Conservation (phyloP, 2,329 filamentous ascomycete species). For the Chrysoporthe cubensis region DNA sequence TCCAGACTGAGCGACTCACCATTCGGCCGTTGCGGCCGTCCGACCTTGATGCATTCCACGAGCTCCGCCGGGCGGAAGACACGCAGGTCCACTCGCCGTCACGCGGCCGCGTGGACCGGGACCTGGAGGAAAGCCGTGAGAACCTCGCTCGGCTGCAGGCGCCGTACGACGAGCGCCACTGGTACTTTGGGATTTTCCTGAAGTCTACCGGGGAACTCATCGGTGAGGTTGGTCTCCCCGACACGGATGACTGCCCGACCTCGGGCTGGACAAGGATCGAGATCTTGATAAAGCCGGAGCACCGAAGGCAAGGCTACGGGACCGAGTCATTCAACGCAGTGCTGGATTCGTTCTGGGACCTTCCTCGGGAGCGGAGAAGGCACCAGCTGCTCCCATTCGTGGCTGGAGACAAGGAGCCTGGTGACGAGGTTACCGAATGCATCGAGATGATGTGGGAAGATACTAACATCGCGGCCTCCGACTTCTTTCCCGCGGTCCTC, state of each 20-base stretch:
- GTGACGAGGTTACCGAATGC: constrained; percentile 19
- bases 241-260: constrained; percentile 11
- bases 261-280: constrained; percentile 27
- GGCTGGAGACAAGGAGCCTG: constrained; percentile 12
- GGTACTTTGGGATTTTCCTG: constrained; percentile 35
- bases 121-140: constrained; percentile 20
- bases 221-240: constrained; percentile 36
- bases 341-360: constrained; percentile 24
- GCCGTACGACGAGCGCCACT: constrained; percentile 27
- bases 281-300: constrained; percentile 19
- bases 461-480: constrained; percentile 12
- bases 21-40: constrained; percentile 24
- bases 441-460: constrained; percentile 23
- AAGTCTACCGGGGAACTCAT: constrained; percentile 35
- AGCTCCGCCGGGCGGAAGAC: constrained; percentile 21
- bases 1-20: constrained; percentile 26
- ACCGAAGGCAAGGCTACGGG: constrained; percentile 25
- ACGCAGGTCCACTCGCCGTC: constrained; percentile 18
- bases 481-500: constrained; percentile 21
- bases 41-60: constrained; percentile 29
- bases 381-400: constrained; percentile 21
- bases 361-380: constrained; percentile 25
- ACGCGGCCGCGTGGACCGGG: constrained; percentile 24
- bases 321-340: constrained; percentile 25
- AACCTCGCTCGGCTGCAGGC: constrained; percentile 19